Conservation (phyloP, 225 moss, liverwort and hornwort genomes). For the Asterella californica region DNA sequence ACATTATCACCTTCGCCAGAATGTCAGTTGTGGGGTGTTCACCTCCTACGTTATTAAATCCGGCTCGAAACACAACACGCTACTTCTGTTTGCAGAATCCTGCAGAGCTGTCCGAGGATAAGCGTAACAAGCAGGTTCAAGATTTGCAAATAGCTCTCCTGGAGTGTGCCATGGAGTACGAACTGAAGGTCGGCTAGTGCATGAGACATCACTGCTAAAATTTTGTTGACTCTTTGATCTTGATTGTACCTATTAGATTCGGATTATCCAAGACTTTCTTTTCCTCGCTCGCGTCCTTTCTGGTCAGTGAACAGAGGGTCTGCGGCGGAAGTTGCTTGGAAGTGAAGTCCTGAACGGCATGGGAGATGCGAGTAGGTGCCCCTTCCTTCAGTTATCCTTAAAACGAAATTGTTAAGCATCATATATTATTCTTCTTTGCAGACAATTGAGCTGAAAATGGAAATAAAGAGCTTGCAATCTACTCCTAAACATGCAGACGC, state of each 20-base stretch:
- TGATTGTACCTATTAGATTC: neutral
- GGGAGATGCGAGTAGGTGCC: neutral
- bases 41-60: neutral
- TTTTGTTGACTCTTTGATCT: neutral
- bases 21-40: neutral
- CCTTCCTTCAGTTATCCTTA: neutral
- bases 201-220: neutral
- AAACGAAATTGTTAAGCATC: neutral
- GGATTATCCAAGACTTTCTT: neutral
- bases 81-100: constrained; percentile 24
- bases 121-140: constrained; percentile 52
- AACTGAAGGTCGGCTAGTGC: constrained; percentile 59
- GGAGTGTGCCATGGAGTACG: constrained; percentile 95
- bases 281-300: neutral
- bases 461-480: constrained; percentile 61
- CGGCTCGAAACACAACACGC: neutral
- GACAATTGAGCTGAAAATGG: constrained; percentile 96
- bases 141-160: constrained; percentile 89
- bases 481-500: constrained; percentile 39
- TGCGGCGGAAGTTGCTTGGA: neutral
- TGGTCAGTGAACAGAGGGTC: neutral
- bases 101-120: constrained; percentile 29
- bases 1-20: neutral
- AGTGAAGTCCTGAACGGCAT: neutral
- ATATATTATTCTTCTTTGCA: constrained; percentile 19